Percentiles rank a stretch among this genome's conserved stretches.
Conservation (phyloP, 2,329 filamentous ascomycete genomes). For the Scedosporium dehoogii region DNA sequence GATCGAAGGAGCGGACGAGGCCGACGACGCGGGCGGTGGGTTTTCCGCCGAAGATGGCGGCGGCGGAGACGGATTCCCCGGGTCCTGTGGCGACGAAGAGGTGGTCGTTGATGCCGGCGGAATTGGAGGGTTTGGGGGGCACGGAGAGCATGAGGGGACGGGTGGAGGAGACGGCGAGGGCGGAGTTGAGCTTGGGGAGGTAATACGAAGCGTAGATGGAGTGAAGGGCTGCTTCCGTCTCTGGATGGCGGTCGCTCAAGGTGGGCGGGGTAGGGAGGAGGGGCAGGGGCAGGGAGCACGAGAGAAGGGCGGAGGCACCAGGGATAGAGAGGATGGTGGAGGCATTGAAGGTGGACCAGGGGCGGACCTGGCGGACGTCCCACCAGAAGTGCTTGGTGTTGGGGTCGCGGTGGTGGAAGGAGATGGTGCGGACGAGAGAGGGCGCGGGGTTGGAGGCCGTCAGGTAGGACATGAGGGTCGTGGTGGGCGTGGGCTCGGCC, state of each 20-base stretch:
- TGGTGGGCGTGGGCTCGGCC: conserved; percentile 42
- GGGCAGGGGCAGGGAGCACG: conserved; percentile 52
- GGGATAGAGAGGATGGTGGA: conserved; percentile 62
- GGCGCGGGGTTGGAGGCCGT: conserved; percentile 72
- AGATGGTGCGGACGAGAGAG: conserved; percentile 69
- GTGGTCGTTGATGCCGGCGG: conserved; percentile 34
- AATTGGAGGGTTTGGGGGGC: conserved; percentile 21
- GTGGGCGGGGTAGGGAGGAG: conserved; percentile 50
- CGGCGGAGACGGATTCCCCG: conserved; percentile 45
- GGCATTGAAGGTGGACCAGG: conserved; percentile 73
- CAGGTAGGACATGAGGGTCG: conserved; percentile 69
- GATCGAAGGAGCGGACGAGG: conserved; percentile 83
- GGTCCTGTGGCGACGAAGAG: conserved; percentile 57
- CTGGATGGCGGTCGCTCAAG: conserved; percentile 54
- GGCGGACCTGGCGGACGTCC: conserved; percentile 80
- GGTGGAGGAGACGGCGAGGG: conserved; percentile 65
- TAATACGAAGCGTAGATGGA: conserved; percentile 69
- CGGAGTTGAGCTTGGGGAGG: conserved; percentile 77
- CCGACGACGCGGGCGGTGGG: conserved; percentile 57
- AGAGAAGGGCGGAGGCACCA: conserved; percentile 62
- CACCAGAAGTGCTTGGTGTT: conserved; percentile 86
- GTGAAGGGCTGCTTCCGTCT: conserved; percentile 69
- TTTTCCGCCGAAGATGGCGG: conserved; percentile 39
- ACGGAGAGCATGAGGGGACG: conserved; percentile 47
- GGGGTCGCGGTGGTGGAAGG: conserved; percentile 55